Base-by-base conservation (phyloP, 495 filamentous ascomycete genomes). In the Penicillium flavigenum region DNA sequence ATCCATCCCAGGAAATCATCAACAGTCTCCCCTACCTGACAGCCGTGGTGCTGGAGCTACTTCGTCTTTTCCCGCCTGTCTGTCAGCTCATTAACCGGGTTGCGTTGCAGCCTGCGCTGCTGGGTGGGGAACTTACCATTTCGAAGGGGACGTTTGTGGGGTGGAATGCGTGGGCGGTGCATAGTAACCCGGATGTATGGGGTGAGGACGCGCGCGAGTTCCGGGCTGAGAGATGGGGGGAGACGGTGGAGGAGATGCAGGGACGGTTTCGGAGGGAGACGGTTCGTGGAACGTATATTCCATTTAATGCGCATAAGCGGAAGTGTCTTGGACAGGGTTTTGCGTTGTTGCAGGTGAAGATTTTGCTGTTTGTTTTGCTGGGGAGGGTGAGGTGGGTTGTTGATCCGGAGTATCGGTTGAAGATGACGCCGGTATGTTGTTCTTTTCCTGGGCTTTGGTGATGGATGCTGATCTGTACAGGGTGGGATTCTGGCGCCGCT, bases 41-140 rank as follows among this genome's bases (percentile, higher is more conserved):
- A 2, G 56, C 73, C 10, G 57, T 71, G 36, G 65, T 78, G 34
- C 64, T 72, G 46, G 75, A 78, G 44, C 32, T 70, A 2, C 72
- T 78, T 12, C 71, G 74, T 12, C 61, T 78, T 2, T 78, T 71
- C 47, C 74, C 75, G 9, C 75, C 73, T 5, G 69, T 76, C 14
- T 66, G 66, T 0, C 66, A 76, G 36, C 50, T 77, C 1, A 64
- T 76, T 38, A 76, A 77, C 41, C 69, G 69, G 4, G 57, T 64
- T 4, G 62, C 67, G 0, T 46, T 50, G 6, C 38, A 17, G 1
- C n/a, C 45, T 2, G 26, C 54, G 9, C 11, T 58, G 0, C 63
- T 76, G 0, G 73, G 72, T 6, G 63, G 63, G 0, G 46, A 63
- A 8, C 52, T 77, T 8, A 19, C 51, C 2, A 69, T 77, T 14